phyloP scores from a whole-genome alignment of 2,329 filamentous ascomycete species.

The Thermochaetoides dissita region DNA sequence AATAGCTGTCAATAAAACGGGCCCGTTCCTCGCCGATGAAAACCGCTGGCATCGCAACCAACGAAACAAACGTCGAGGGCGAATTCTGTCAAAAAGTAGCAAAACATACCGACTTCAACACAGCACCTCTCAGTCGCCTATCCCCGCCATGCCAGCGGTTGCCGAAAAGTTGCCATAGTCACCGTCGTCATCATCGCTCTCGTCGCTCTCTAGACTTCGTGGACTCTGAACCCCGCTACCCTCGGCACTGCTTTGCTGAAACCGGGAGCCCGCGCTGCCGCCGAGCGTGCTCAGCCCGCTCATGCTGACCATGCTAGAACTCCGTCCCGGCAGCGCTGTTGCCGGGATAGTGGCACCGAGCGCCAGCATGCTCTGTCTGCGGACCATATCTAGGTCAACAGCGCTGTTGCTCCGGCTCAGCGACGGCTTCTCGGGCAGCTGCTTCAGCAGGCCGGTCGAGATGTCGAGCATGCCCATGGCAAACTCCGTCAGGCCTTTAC shows the following conservation, averaged over 20 bases:
- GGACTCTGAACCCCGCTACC: conserved; percentile 39
- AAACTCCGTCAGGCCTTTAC: conserved; percentile 47
- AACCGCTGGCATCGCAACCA: too few relatives aligned
- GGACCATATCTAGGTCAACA: conserved; percentile 30
- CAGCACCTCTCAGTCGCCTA: conserved; percentile 7
- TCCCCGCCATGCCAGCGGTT: conserved; percentile 18
- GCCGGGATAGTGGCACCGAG: conserved; percentile 17
- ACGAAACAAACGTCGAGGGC: too few relatives aligned
- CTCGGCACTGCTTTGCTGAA: conserved; percentile 29
- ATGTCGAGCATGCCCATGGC: conserved; percentile 69
- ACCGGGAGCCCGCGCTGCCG: conserved; percentile 17
- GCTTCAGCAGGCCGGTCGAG: conserved; percentile 52
- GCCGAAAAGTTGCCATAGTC: conserved; percentile 32
- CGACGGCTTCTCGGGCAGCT: conserved; percentile 56
- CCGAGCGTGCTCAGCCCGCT: conserved; percentile 14
- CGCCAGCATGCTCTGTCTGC: conserved; percentile 25
- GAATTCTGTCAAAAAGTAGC: too few relatives aligned
- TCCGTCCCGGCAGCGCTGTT: conserved; percentile 7
- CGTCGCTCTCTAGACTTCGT: conserved; percentile 29
- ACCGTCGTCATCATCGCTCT: conserved; percentile 37
- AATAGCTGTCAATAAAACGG: too few relatives aligned
- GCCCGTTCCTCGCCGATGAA: too few relatives aligned
- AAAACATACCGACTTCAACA: background rate
- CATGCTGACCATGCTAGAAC: conserved; percentile 16
- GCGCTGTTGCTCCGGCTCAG: conserved; percentile 42